Evolutionary conservation across 331 rosid species (phyloP).

Genomic region (Malus hybrid): DNA sequence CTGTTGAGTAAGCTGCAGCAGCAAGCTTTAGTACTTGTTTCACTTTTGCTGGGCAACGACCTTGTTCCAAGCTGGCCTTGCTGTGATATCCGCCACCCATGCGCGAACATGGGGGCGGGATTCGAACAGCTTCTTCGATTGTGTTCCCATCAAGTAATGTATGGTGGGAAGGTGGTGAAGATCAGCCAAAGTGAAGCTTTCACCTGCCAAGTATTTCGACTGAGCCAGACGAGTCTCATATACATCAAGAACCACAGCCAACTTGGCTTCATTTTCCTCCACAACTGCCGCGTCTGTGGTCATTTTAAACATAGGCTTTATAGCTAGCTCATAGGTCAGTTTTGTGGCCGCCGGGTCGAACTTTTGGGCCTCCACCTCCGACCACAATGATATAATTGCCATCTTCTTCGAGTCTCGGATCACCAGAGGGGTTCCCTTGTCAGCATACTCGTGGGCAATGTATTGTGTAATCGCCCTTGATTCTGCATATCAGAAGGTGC

Average conservation of each 20-base stretch:
- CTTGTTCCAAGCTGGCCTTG: not conserved
- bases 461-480: slow-evolving; percentile 62
- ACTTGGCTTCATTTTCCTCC: slow-evolving; percentile 39
- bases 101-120: slow-evolving; percentile 40
- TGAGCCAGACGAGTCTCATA: slow-evolving; percentile 41
- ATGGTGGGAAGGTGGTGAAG: slow-evolving; percentile 52
- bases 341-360: slow-evolving; percentile 47
- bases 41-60: too few species aligned
- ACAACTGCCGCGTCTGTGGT: slow-evolving; percentile 32
- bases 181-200: slow-evolving; percentile 54
- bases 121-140: slow-evolving; percentile 32
- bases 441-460: slow-evolving; percentile 27
- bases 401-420: slow-evolving; percentile 32
- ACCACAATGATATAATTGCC: slow-evolving; percentile 40
- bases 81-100: slow-evolving; percentile 58
- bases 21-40: too few species aligned
- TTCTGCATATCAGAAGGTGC: slow-evolving; percentile 28
- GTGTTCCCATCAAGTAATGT: slow-evolving; percentile 37
- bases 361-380: slow-evolving; percentile 47
- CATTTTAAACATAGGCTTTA: slow-evolving; percentile 26
- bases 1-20: too few species aligned
- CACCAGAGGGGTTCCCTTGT: slow-evolving; percentile 44
- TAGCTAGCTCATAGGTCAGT: slow-evolving; percentile 33
- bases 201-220: slow-evolving; percentile 56
- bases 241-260: slow-evolving; percentile 42